These are phyloP conservation scores for Elongisporangium prolatum DNA, from an alignment of 352 stramenopile species.

Conservation along the genomic window DNA sequence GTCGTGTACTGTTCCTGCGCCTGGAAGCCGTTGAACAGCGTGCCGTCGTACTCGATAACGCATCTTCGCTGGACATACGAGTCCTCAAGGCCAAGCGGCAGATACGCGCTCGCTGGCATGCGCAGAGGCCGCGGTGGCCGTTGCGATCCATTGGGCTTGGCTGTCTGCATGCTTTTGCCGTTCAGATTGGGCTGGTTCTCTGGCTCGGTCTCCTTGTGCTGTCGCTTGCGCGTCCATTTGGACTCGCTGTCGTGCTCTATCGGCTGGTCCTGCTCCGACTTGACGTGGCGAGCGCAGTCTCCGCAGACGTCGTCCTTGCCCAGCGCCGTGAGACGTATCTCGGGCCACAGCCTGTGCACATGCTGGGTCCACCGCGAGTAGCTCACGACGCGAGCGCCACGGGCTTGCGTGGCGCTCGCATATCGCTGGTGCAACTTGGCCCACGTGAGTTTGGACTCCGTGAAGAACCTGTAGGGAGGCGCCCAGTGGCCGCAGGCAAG, in stretches of 20 bases:
- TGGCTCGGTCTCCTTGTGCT: neutral
- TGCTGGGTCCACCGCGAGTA: neutral
- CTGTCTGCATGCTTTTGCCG: neutral
- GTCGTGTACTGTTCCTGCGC: constrained; percentile 48
- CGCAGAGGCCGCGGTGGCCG: constrained; percentile 14
- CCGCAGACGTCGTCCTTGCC: neutral
- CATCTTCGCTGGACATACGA: constrained; percentile 24
- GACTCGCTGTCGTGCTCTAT: neutral
- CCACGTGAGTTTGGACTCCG: neutral
- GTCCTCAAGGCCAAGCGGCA: constrained; percentile 22
- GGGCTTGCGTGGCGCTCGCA: neutral
- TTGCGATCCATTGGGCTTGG: neutral
- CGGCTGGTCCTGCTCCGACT: neutral
- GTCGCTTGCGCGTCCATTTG: neutral
- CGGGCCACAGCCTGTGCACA: neutral
- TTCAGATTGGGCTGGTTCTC: neutral
- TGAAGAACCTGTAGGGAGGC: neutral
- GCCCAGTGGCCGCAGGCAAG: neutral
- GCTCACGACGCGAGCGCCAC: neutral
- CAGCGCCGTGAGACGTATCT: neutral
- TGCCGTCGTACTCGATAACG: constrained; percentile 75
- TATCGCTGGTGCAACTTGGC: neutral
- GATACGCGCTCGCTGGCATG: constrained; percentile 40
- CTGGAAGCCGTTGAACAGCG: constrained; percentile 75
- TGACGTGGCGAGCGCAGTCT: neutral